A percentile compares a stretch with the other conserved stretches of the same genome.
phyloP scores from a whole-genome alignment of 495 filamentous ascomycete genomes.

The Penicillium malachiteum region DNA sequence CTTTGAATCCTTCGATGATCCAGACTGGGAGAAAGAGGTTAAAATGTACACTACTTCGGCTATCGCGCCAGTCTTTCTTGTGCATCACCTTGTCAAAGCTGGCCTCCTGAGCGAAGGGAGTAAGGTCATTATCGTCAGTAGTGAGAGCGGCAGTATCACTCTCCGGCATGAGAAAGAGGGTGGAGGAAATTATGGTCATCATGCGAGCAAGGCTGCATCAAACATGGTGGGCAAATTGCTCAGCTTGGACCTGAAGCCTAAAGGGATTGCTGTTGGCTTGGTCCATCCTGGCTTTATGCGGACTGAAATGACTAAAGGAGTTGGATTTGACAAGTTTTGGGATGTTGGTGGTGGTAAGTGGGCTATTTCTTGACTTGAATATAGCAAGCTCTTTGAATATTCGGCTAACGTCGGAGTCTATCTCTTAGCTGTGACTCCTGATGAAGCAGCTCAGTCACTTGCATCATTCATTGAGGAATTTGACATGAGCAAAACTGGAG shows the following conservation, averaged over 20 bases:
- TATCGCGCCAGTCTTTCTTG: conserved; percentile 64
- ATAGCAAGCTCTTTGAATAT: not conserved
- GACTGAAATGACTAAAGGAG: conserved; percentile 68
- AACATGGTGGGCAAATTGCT: conserved; percentile 76
- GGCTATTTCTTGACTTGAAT: not conserved
- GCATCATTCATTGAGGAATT: conserved; percentile 59
- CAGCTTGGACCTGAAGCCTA: conserved; percentile 62
- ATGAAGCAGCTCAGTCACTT: conserved; percentile 64
- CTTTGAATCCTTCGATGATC: conserved; percentile 60
- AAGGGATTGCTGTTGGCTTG: conserved; percentile 62
- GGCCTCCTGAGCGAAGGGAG: conserved; percentile 49
- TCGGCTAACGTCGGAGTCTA: not conserved
- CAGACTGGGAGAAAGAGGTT: conserved; percentile 63
- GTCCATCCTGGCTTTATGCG: conserved; percentile 76
- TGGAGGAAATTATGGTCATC: conserved; percentile 71
- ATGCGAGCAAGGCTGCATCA: conserved; percentile 68
- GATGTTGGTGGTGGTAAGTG: conserved; percentile 61
- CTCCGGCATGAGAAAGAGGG: conserved; percentile 66
- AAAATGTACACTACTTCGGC: conserved; percentile 70
- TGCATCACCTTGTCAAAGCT: conserved; percentile 58
- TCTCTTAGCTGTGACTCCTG: conserved; percentile 59
- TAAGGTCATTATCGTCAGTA: conserved; percentile 65
- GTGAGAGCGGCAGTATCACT: conserved; percentile 67
- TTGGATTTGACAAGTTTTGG: conserved; percentile 71
- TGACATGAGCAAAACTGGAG: conserved; percentile 62